Evolutionary conservation across 2,329 filamentous ascomycete genomes (phyloP).

Genomic region (Penicillium polonicum): DNA sequence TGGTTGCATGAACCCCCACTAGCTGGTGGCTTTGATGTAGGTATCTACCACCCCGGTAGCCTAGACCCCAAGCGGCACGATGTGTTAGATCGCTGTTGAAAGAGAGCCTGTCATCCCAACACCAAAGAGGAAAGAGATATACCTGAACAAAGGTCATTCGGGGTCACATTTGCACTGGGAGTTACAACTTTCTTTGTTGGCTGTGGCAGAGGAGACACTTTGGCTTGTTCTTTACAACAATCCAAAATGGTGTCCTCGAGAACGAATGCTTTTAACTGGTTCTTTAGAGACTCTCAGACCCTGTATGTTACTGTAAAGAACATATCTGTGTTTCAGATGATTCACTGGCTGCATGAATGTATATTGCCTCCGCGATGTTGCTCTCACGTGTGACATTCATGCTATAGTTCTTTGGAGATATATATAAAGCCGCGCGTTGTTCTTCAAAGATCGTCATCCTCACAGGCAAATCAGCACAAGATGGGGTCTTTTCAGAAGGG

Average conservation of each 20-base stretch:
- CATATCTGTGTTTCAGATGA: conserved; percentile 1
- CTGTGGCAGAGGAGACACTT: neutral
- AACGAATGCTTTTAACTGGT: neutral
- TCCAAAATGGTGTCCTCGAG: neutral
- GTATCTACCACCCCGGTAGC: neutral
- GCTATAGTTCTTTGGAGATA: neutral
- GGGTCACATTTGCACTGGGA: neutral
- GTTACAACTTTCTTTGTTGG: neutral
- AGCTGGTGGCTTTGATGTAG: neutral
- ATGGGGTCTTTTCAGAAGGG: neutral
- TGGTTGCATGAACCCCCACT: neutral
- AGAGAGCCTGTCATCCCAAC: neutral
- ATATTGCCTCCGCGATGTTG: neutral
- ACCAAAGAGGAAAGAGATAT: neutral
- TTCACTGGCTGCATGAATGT: conserved; percentile 4
- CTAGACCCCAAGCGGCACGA: neutral
- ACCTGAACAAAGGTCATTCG: neutral
- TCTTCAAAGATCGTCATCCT: neutral
- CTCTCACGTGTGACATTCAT: neutral
- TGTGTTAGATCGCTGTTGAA: neutral
- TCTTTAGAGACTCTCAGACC: neutral
- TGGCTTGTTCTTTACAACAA: neutral
- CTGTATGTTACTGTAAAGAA: neutral
- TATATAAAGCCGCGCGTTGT: neutral
- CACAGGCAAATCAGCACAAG: neutral